phyloP scores from a whole-genome alignment of 371 early-diverging fungal species.

The Mucor racemosus region DNA sequence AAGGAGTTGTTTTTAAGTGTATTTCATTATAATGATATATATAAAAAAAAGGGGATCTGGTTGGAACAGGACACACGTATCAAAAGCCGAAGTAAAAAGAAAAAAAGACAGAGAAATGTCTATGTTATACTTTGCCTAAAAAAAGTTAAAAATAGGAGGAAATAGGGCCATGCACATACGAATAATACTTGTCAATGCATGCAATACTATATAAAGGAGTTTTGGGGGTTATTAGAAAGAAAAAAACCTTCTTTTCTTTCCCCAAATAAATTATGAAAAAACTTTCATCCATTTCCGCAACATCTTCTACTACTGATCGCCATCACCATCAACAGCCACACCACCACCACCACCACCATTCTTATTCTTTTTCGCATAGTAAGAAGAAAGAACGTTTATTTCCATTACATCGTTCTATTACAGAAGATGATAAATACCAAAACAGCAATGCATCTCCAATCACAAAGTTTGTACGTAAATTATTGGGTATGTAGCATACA shows the following conservation, averaged over 20 bases:
- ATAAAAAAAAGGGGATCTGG: background rate
- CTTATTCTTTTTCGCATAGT: constrained; percentile 5
- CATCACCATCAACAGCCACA: background rate
- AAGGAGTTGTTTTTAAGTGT: background rate
- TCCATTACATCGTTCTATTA: constrained; percentile 32
- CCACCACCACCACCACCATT: constrained; percentile 12
- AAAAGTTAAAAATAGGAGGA: constrained; percentile 3
- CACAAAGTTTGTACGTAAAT: constrained; percentile 29
- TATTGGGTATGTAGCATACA: constrained; percentile 24
- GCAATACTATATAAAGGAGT: constrained; percentile 13
- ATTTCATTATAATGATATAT: background rate
- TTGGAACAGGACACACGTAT: background rate
- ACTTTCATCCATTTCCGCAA: constrained; percentile 1
- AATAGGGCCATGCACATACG: background rate
- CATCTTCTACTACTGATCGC: constrained; percentile 5
- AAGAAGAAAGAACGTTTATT: constrained; percentile 16
- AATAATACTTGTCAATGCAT: constrained; percentile 23
- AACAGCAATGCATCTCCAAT: constrained; percentile 26
- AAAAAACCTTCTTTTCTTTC: constrained; percentile 7
- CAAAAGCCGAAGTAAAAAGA: background rate
- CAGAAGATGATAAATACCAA: constrained; percentile 23
- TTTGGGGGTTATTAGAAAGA: constrained; percentile 1
- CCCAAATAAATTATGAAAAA: background rate
- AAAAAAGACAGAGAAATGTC: background rate
- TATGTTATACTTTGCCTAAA: background rate